phyloP scores from a whole-genome alignment of 257 asterid genomes.

The Solanum chilense region DNA sequence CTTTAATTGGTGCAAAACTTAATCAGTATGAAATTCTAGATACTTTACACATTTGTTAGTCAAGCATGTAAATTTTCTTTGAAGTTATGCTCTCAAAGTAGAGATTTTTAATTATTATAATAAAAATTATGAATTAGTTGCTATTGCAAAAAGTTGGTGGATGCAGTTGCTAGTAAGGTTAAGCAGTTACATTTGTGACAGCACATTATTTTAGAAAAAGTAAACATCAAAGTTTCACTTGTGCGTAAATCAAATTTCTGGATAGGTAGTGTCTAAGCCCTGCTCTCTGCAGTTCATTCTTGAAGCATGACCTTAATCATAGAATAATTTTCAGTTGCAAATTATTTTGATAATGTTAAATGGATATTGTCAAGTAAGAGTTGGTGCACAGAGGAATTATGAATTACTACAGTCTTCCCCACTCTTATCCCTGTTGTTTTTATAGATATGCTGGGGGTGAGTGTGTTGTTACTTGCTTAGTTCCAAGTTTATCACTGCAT shows the following conservation, averaged over 20 bases:
- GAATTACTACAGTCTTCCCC: background rate
- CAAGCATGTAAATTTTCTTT: background rate
- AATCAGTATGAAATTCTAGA: background rate
- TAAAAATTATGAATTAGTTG: background rate
- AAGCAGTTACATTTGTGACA: background rate
- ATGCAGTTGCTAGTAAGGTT: background rate
- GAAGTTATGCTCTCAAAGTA: background rate
- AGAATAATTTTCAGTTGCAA: background rate
- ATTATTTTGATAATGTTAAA: background rate
- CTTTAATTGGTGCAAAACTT: background rate
- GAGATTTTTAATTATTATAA: background rate
- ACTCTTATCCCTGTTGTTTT: background rate
- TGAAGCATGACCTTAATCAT: background rate
- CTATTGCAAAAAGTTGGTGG: background rate
- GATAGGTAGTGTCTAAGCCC: background rate
- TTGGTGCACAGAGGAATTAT: background rate
- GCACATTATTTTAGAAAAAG: background rate
- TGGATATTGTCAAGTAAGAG: background rate
- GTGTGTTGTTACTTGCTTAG: background rate
- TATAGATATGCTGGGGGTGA: background rate
- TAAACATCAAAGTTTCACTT: background rate
- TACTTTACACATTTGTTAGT: background rate
- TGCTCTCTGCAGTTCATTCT: background rate
- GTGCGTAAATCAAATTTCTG: background rate
- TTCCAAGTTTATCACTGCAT: background rate